Evolutionary conservation across 768 basidiomycete species (phyloP), one percentile per base, ranked within the genome.

Genomic region (Pulveroboletus sp.): DNA sequence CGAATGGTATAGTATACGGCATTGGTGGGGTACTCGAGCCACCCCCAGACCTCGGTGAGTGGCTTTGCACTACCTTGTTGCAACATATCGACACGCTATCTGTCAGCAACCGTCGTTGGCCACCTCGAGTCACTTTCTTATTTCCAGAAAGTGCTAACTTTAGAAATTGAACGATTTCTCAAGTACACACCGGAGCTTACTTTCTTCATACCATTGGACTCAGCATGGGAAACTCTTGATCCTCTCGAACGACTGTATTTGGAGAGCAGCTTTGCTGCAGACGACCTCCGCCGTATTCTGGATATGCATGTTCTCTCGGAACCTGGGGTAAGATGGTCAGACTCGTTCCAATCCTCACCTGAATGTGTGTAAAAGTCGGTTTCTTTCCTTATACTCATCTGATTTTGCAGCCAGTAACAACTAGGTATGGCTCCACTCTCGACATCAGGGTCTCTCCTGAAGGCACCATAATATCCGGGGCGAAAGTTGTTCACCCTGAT

Each of bases 131-230:
- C 80, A 0, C 66, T 91, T 30, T 82, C 86, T 8, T 92, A 89
- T 68, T 83, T 96, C 57, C 70, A 78, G 60, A 82, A 77, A 53
- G 77, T 97, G 44, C 71, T 92, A 33, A 85, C 82, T 5, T 67
- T 80, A 0, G 78, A 81, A 43, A 77, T 86, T 33, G 61, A 73
- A 40, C 61, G 70, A 17, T 68, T 80, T 32, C 74, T 96, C 37
- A 84, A 85, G 48, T 74, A 73, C 39, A 82, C 85, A 0, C 70
- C 88, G 5, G 81, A 85, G 60, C 69, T 95, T 39, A 96, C 96
- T 0, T 57, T 98, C 27, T 99, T 99, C 66, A 79, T 95, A 7
- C 95, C 96, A 1, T 75, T 86, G 24, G 79, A 96, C 64, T 69
- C 78, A 32, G 96, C 95, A 11, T 98, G 92, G 85, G 69, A 83